A percentile compares a stretch with the other conserved stretches of the same genome.
Evolutionary conservation across 1,284 basidiomycete genomes (phyloP).

Genomic region (Ustilago esculenta): DNA sequence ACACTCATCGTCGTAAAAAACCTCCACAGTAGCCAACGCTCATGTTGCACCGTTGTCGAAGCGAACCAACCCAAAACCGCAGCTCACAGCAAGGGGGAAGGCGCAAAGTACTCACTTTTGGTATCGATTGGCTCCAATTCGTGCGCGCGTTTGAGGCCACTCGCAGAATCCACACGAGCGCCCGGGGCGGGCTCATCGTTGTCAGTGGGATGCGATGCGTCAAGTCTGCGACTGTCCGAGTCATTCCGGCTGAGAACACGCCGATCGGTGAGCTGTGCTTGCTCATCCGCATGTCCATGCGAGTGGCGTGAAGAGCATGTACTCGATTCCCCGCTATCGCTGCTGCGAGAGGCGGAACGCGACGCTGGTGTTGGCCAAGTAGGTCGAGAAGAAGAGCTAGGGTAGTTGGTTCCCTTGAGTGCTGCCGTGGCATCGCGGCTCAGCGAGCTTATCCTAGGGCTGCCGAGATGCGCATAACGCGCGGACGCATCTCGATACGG

Average conservation of each 20-base stretch:
- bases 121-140: conserved; percentile 40
- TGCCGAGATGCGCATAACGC: conserved; percentile 54
- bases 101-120: conserved; percentile 40
- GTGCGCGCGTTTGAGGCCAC: conserved; percentile 21
- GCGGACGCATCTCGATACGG: conserved; percentile 62
- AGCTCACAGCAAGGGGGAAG: not conserved
- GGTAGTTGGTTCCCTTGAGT: conserved; percentile 47
- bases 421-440: conserved; percentile 58
- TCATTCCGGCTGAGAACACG: conserved; percentile 17
- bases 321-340: conserved; percentile 21
- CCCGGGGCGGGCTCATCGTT: conserved; percentile 6
- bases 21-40: too few species aligned
- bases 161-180: conserved; percentile 12
- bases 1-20: too few species aligned
- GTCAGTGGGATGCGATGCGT: not conserved
- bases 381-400: conserved; percentile 58
- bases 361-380: conserved; percentile 45
- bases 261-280: conserved; percentile 1
- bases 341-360: conserved; percentile 49
- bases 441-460: conserved; percentile 61
- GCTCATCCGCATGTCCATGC: conserved; percentile 1
- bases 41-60: too few species aligned
- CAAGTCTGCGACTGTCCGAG: conserved; percentile 15
- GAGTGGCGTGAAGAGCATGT: conserved; percentile 14
- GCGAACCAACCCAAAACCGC: conserved; percentile 6